Percentiles rank a stretch among this genome's conserved stretches.
These are phyloP conservation scores for Thelephora terrestris DNA, from an alignment of 1,284 basidiomycete species.

Conservation along the genomic window DNA sequence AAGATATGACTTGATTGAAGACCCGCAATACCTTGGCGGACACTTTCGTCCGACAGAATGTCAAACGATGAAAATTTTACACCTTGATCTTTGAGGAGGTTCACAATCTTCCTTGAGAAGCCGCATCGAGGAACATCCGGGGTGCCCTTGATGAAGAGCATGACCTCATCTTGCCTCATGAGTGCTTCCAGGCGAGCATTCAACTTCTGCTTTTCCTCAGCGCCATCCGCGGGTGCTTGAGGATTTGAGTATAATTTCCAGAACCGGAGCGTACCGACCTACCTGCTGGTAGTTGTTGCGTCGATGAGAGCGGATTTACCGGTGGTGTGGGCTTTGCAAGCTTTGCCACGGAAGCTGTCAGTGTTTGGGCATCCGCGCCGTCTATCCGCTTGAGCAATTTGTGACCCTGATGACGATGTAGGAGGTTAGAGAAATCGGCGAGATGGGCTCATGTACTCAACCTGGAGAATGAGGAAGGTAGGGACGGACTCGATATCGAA, in stretches of 20 bases:
- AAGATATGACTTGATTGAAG: background rate
- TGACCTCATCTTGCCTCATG: conserved; percentile 67
- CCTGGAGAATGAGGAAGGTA: conserved; percentile 74
- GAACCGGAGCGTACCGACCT: too few relatives aligned
- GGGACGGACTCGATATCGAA: conserved; percentile 93
- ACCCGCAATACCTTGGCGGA: conserved; percentile 39
- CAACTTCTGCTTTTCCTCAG: conserved; percentile 51
- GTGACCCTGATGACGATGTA: conserved; percentile 60
- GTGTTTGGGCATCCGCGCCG: conserved; percentile 71
- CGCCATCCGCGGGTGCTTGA: conserved; percentile 18
- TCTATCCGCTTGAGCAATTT: conserved; percentile 73
- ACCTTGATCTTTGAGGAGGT: conserved; percentile 46
- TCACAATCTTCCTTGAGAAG: conserved; percentile 65
- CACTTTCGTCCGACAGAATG: conserved; percentile 62
- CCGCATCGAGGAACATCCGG: conserved; percentile 83
- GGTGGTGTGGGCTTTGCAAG: conserved; percentile 34
- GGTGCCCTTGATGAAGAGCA: conserved; percentile 98
- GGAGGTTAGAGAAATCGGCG: background rate
- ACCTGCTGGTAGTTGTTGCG: conserved; percentile 19
- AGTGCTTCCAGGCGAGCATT: conserved; percentile 49
- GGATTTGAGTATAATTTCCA: too few relatives aligned
- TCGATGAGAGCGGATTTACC: conserved; percentile 33
- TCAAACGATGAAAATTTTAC: conserved; percentile 67
- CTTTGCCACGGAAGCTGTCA: conserved; percentile 57
- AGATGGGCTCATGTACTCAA: conserved; percentile 25